Evolutionary conservation across 2,329 filamentous ascomycete genomes (phyloP).

Genomic region (Fusarium coffeatum): DNA sequence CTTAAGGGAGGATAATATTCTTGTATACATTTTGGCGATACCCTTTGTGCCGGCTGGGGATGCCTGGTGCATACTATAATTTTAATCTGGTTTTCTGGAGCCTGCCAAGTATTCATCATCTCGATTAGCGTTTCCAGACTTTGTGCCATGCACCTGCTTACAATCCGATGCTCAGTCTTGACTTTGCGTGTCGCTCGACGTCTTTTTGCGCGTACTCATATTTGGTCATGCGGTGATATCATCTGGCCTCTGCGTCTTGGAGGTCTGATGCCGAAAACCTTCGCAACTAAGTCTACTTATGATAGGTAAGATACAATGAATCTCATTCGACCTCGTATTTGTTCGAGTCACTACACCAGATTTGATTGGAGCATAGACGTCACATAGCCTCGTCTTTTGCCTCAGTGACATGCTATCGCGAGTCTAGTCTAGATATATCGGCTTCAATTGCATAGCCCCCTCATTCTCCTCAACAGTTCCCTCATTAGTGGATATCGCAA

Average conservation of each 20-base stretch:
- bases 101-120: too few relatives aligned
- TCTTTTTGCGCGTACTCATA: neutral
- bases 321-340: neutral
- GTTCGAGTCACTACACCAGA: accelerated
- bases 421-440: neutral
- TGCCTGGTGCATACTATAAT: neutral
- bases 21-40: neutral
- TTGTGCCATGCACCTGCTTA: too few relatives aligned
- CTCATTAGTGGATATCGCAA: neutral
- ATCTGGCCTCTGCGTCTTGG: neutral
- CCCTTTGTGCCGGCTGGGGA: neutral
- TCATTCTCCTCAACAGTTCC: neutral
- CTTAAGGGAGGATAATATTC: neutral
- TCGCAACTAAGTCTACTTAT: too few relatives aligned
- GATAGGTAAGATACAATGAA: too few relatives aligned
- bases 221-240: neutral
- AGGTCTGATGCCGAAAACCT: too few relatives aligned
- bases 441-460: neutral
- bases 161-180: too few relatives aligned
- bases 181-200: neutral
- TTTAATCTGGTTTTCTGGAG: neutral
- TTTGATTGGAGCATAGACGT: neutral
- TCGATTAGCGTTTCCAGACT: too few relatives aligned
- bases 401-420: neutral
- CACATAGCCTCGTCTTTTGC: neutral